A percentile compares a stretch with the other conserved stretches of the same genome.
These are phyloP conservation scores for Nicotiana tabacum DNA, from an alignment of 257 asterid genomes.

Conservation along the genomic window DNA sequence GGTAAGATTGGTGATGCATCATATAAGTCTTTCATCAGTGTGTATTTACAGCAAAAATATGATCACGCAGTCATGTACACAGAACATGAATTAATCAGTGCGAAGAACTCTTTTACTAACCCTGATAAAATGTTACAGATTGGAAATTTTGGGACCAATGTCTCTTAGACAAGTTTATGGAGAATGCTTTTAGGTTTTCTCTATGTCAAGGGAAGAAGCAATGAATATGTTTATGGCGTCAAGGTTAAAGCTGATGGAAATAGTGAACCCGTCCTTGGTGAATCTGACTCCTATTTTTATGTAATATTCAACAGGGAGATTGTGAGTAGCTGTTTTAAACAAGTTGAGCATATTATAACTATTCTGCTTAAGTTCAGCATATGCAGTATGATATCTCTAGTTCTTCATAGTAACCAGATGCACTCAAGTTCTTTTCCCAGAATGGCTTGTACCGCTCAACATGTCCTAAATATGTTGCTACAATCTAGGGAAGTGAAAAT, in stretches of 20 bases:
- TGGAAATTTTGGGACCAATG: not conserved
- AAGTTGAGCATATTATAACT: not conserved
- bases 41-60: not conserved
- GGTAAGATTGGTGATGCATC: not conserved
- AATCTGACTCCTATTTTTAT: not conserved
- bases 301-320: not conserved
- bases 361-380: not conserved
- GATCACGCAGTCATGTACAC: not conserved
- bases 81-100: not conserved
- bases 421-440: not conserved
- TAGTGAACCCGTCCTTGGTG: not conserved
- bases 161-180: not conserved
- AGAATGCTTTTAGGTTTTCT: not conserved
- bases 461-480: not conserved
- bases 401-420: not conserved
- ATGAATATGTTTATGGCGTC: not conserved
- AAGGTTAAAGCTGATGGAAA: no score
- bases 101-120: not conserved
- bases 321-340: not conserved
- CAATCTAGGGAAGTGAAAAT: not conserved
- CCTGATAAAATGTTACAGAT: not conserved
- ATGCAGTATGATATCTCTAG: not conserved
- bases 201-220: not conserved
- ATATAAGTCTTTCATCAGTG: not conserved
- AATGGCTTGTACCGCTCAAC: not conserved